These are phyloP conservation scores for Collybia nuda DNA, from an alignment of 768 basidiomycete species.

Conservation along the genomic window DNA sequence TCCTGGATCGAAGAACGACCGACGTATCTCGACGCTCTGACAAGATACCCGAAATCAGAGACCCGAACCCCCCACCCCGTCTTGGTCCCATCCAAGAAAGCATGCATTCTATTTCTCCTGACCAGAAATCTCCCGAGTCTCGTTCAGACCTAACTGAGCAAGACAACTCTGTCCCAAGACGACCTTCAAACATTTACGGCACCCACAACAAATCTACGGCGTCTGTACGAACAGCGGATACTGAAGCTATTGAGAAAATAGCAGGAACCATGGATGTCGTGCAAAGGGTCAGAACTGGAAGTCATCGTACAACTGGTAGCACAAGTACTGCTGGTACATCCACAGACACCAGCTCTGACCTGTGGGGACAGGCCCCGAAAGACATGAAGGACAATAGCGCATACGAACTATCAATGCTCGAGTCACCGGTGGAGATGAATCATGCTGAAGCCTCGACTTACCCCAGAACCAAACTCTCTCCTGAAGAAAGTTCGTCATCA, in stretches of 20 bases:
- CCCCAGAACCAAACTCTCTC: neutral
- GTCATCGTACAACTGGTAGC: slow-evolving; percentile 23
- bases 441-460: slow-evolving; percentile 7
- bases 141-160: slow-evolving; percentile 9
- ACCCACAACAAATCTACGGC: slow-evolving; percentile 49
- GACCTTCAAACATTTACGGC: slow-evolving; percentile 28
- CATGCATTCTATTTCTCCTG: slow-evolving; percentile 27
- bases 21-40: slow-evolving; percentile 30
- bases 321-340: slow-evolving; percentile 27
- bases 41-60: slow-evolving; percentile 58
- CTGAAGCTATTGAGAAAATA: slow-evolving; percentile 65
- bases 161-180: slow-evolving; percentile 2
- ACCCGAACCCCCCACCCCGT: slow-evolving; percentile 76
- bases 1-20: slow-evolving; percentile 58
- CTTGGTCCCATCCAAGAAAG: slow-evolving; percentile 61
- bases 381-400: slow-evolving; percentile 12
- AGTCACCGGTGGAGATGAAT: slow-evolving; percentile 34
- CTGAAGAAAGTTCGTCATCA: neutral
- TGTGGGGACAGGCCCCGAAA: slow-evolving; percentile 3
- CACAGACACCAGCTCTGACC: slow-evolving; percentile 19
- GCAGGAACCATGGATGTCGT: slow-evolving; percentile 70
- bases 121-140: slow-evolving; percentile 14
- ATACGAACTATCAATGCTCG: slow-evolving; percentile 12
- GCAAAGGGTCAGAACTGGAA: slow-evolving; percentile 41
- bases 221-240: slow-evolving; percentile 64